Base-by-base conservation (phyloP, 2,329 filamentous ascomycete species). In the Aspergillus pseudoviridinutans region DNA sequence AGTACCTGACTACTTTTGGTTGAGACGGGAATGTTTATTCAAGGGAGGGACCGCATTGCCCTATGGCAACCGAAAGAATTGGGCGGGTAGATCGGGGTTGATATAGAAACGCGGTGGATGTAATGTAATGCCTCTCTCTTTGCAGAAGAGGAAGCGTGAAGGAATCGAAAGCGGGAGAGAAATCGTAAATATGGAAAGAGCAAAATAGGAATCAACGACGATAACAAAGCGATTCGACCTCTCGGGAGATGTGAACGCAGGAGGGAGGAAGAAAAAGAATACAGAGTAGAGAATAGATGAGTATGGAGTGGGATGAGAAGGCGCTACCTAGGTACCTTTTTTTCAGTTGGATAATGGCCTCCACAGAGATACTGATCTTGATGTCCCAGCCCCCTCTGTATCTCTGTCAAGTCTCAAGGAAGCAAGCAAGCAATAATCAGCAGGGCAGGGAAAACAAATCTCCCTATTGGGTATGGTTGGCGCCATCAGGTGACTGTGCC, bases 371-470 rank as follows among this genome's bases (percentile, higher is more conserved):
- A 46, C 9, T 46, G 12, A 10, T 47, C 44, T 47, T 47, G 20
- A 47, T 47, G 12, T 24, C 44, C 44, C 44, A 47, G 44, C 44
- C 44, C 12, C 44, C 42, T 24, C 41, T 35, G 32, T 22, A 20
- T 12, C 44, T 46, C 42, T 5, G 7, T 9, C n/a, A 24, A 14
- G n/a, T 25, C 20, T 47, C 8, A 10, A 4, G 41, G 7, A 22
- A 35, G 14, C 32, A 38, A 38, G 14, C 32, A 7, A 38, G 32
- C 32, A 38, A 35, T 38, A 35, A 35, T 35, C 32, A 17, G 14
- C 12, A 17, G 32, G 59, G 64, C 58, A 55, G 61, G 50, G 61
- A 70, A 71, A 74, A 75, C 73, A 75, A 75, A 74, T 74, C 70
- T 75, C 73, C 69, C 61, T 55, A 73, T 71, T 50, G n/a, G 71